phyloP scores from a whole-genome alignment of 2,329 filamentous ascomycete species.

The Didymella glomerata region DNA sequence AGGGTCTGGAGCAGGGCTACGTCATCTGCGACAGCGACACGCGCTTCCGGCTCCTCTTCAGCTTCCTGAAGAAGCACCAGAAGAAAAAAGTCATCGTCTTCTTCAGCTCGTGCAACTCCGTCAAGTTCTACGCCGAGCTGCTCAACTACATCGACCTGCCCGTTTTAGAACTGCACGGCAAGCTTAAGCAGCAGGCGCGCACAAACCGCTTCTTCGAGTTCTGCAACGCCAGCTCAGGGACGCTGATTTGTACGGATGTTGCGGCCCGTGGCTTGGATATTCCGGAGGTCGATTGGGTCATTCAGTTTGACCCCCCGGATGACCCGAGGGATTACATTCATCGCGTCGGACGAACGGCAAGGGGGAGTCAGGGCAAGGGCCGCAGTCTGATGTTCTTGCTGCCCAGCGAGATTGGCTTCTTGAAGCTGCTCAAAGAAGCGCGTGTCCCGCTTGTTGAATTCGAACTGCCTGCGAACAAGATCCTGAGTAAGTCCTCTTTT shows the following conservation, averaged over 20 bases:
- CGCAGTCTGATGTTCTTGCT: constrained; percentile 92
- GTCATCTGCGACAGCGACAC: constrained; percentile 93
- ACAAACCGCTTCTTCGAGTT: constrained; percentile 99
- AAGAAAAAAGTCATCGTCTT: constrained; percentile 99
- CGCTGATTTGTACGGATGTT: constrained; percentile 94
- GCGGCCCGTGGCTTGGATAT: constrained; percentile 96
- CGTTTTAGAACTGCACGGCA: constrained; percentile 83
- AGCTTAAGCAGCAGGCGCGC: constrained; percentile 99
- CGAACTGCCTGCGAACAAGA: constrained; percentile 91
- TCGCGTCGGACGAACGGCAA: constrained; percentile 91
- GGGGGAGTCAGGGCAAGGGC: constrained; percentile 83
- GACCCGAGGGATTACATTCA: constrained; percentile 77
- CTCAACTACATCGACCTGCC: constrained; percentile 97
- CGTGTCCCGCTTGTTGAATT: constrained; percentile 95
- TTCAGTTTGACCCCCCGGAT: constrained; percentile 91
- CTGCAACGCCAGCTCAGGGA: constrained; percentile 82
- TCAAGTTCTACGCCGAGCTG: constrained; percentile 93
- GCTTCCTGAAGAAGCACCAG: constrained; percentile 88
- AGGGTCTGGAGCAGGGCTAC: constrained; percentile 94
- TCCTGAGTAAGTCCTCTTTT: constrained; percentile 65
- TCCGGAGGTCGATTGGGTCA: constrained; percentile 91
- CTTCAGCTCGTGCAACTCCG: constrained; percentile 84
- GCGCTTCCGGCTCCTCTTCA: constrained; percentile 91
- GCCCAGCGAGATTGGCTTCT: constrained; percentile 89
- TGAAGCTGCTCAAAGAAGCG: constrained; percentile 88